Evolutionary conservation across 331 rosid species (phyloP), one percentile per base, ranked within the genome.

Genomic region (Rhamnella rubrinervis): DNA sequence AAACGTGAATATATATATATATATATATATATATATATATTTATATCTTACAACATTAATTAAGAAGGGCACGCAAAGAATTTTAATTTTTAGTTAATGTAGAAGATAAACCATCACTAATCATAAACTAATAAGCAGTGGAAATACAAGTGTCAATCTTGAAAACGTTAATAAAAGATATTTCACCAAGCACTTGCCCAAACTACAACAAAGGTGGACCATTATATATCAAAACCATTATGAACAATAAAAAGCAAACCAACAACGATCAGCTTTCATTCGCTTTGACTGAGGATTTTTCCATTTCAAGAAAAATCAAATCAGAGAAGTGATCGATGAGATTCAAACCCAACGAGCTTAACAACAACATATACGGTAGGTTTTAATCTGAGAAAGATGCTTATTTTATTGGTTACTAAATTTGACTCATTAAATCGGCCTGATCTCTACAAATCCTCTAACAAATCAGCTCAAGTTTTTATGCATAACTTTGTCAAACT

Each of bases 91-190:
- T 39, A 31, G 77, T 66, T 74, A 77, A 51, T 53, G n/a, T 25
- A 37, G 44, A 46, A 38, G 70, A 77, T 55, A 77, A 44, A 59
- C 19, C 65, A 47, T 28, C 21, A 53, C 7, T 18, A 53, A 15
- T 53, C 13, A 5, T 7, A 18, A 65, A 50, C n/a, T 20, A 49
- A 39, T 70, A 23, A 66, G 8, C 67, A 61, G 78, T 79, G 80
- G 77, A 79, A 65, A 52, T 59, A 70, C 80, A 53, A 53, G 55
- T 53, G 77, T 52, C 77, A 25, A n/a, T 41, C 37, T n/a, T 41
- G 41, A 9, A 18, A 38, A 19, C 76, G 50, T 40, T 51, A 6
- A 8, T 26, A 59, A 52, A 59, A 73, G 47, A 72, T 62, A 69
- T 59, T 59, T 63, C 20, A 46, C 11, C 21, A 23, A 57, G 68